Evolutionary conservation across 371 early-diverging fungal species (phyloP).

Genomic region (Apophysomyces elegans): DNA sequence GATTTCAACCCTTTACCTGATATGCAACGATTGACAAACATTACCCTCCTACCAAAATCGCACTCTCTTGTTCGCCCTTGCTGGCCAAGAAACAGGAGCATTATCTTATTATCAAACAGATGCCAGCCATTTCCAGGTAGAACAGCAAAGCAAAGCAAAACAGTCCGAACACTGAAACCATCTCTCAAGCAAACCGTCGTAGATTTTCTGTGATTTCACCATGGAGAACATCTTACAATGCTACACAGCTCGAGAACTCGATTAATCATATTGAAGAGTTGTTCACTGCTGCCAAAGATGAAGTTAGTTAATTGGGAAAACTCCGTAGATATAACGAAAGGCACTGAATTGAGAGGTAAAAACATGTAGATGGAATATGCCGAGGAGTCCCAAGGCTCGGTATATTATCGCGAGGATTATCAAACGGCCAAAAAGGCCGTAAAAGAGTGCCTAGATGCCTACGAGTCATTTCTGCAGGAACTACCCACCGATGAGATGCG

Average conservation of each 20-base stretch:
- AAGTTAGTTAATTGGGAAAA: slow-evolving; percentile 21
- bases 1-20: not conserved
- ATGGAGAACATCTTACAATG: not conserved
- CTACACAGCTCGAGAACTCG: slow-evolving; percentile 27
- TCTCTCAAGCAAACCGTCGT: not conserved
- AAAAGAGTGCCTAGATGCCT: slow-evolving; percentile 37
- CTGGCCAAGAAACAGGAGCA: not conserved
- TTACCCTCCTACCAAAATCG: not conserved
- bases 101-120: not conserved
- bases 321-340: not conserved
- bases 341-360: not conserved
- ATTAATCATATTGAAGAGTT: slow-evolving; percentile 46
- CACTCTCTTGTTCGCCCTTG: not conserved
- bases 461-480: slow-evolving; percentile 30
- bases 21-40: not conserved
- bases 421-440: slow-evolving; percentile 44
- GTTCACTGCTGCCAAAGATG: slow-evolving; percentile 42
- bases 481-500: slow-evolving; percentile 43
- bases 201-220: not conserved
- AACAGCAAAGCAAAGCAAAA: not conserved
- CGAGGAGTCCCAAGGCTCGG: slow-evolving; percentile 45
- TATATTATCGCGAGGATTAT: slow-evolving; percentile 47
- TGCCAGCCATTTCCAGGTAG: not conserved
- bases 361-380: slow-evolving; percentile 43
- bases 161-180: too few relatives aligned